Conservation (phyloP, 2,329 filamentous ascomycete genomes). For the Beauveria caledonica region DNA sequence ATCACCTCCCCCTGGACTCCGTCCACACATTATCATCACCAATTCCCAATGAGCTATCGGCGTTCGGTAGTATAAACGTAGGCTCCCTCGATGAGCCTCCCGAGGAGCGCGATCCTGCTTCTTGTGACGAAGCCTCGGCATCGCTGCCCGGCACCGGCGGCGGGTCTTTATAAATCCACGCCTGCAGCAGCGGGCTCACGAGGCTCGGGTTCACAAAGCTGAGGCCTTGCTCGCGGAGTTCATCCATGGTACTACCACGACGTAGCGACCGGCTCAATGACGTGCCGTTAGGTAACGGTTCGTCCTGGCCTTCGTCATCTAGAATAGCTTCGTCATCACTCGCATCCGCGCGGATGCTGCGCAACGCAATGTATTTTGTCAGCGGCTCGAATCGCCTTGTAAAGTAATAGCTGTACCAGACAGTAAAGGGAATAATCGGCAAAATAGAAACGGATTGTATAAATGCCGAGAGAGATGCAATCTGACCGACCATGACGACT, state of each 20-base stretch:
- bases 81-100: conserved; percentile 16
- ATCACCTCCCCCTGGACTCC: conserved; percentile 14
- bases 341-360: conserved; percentile 60
- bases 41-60: conserved; percentile 30
- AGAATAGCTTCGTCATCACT: conserved; percentile 28
- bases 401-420: conserved; percentile 87
- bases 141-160: conserved; percentile 28
- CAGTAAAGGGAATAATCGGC: conserved; percentile 68
- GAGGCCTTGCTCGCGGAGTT: conserved; percentile 60
- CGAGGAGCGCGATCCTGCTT: conserved; percentile 14
- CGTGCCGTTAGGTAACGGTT: background rate
- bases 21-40: conserved; percentile 33
- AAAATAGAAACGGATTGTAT: conserved; percentile 63
- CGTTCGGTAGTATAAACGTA: conserved; percentile 24
- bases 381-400: conserved; percentile 74
- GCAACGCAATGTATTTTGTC: conserved; percentile 84
- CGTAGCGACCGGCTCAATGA: conserved; percentile 33
- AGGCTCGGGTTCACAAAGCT: conserved; percentile 72
- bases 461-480: conserved; percentile 67
- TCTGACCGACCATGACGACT: conserved; percentile 78
- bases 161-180: conserved; percentile 58
- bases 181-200: conserved; percentile 56
- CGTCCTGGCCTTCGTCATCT: conserved; percentile 21
- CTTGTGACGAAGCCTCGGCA: conserved; percentile 15
- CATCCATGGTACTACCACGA: conserved; percentile 60